A percentile compares a stretch with the other conserved stretches of the same genome.
Conservation (phyloP, 164 flowering plant genomes). For the Vitis vinifera region ASM3070453v1 NC_081816.1:23946001-23946500, state of each 20-base stretch:
- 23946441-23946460: no score
- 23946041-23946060: conserved; percentile 98
- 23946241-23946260: background rate
- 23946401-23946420: no score
- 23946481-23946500: no score
- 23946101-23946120: conserved; percentile 72
- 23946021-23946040: conserved; percentile 18
- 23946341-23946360: background rate
- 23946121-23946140: conserved; percentile 76
- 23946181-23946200: conserved; percentile 60
- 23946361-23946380: background rate
- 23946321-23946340: no score
- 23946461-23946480: no score
- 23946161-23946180: conserved; percentile 69
- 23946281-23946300: no score
- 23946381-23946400: no score
- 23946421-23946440: no score
- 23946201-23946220: conserved; percentile 88
- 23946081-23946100: conserved; percentile 92
- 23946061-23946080: conserved; percentile 96
- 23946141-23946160: conserved; percentile 89
- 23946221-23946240: conserved; percentile 92
- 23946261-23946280: no score
- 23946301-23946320: no score
- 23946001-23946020: background rate